These are phyloP conservation scores for Fusarium oxysporum DNA, from an alignment of 2,329 filamentous ascomycete species.

Conservation along the genomic window DNA sequence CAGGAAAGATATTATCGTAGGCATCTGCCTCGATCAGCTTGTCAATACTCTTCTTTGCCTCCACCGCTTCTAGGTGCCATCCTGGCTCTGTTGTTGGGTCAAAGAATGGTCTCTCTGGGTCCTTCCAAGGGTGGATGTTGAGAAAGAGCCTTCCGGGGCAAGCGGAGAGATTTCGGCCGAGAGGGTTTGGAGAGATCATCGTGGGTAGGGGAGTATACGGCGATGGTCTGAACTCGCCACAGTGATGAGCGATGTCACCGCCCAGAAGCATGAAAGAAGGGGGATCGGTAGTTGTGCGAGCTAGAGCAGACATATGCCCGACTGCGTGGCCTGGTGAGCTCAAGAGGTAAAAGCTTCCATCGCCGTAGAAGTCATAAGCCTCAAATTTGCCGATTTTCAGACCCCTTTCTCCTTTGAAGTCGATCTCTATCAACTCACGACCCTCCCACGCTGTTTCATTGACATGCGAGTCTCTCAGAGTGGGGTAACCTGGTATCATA, in stretches of 20 bases:
- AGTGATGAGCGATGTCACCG: background rate
- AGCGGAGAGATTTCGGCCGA: background rate
- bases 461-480: background rate
- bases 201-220: background rate
- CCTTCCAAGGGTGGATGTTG: background rate
- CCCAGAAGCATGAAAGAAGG: background rate
- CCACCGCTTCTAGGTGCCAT: background rate
- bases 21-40: background rate
- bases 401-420: background rate
- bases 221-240: background rate
- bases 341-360: background rate
- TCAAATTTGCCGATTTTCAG: background rate
- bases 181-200: background rate
- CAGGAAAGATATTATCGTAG: background rate
- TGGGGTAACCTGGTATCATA: background rate
- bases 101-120: background rate
- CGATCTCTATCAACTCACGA: background rate
- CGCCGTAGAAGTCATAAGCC: background rate
- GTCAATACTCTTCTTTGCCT: background rate
- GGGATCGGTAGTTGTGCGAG: background rate
- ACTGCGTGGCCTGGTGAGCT: background rate
- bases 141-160: background rate
- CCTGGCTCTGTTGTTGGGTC: background rate
- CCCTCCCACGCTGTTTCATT: background rate
- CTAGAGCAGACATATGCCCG: background rate